phyloP scores from a whole-genome alignment of 2,329 filamentous ascomycete species.

The Cercospora sp. region DNA sequence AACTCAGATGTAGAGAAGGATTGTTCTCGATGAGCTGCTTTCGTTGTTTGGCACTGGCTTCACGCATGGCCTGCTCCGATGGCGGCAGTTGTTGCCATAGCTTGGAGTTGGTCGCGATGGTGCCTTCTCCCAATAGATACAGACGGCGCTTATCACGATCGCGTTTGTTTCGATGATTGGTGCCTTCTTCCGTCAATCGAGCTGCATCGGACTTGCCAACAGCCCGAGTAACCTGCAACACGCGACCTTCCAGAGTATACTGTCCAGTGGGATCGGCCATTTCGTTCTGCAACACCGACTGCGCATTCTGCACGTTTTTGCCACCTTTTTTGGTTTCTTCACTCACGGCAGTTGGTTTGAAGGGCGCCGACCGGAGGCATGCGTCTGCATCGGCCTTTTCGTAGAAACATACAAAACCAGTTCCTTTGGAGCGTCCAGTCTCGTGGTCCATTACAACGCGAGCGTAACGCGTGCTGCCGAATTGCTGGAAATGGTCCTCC shows the following conservation, averaged over 20 bases:
- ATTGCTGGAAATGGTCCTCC: constrained; percentile 81
- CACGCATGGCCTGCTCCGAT: constrained; percentile 81
- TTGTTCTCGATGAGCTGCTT: constrained; percentile 90
- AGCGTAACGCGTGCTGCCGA: constrained; percentile 87
- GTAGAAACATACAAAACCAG: constrained; percentile 93
- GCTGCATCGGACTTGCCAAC: constrained; percentile 80
- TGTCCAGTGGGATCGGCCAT: constrained; percentile 75
- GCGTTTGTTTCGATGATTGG: constrained; percentile 61
- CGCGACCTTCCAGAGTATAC: constrained; percentile 87
- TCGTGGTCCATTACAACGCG: constrained; percentile 84
- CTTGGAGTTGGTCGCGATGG: constrained; percentile 73
- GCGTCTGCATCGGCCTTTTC: constrained; percentile 70
- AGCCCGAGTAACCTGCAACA: constrained; percentile 80
- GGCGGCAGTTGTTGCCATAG: constrained; percentile 75
- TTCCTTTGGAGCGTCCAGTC: constrained; percentile 85
- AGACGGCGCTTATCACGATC: constrained; percentile 89
- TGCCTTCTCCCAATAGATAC: constrained; percentile 84
- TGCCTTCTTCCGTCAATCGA: constrained; percentile 70
- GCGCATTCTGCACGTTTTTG: constrained; percentile 54
- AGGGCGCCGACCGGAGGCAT: constrained; percentile 76
- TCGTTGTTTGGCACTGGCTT: constrained; percentile 81
- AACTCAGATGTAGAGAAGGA: constrained; percentile 80
- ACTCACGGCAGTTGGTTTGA: constrained; percentile 44
- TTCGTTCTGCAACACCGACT: constrained; percentile 86
- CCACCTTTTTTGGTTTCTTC: constrained; percentile 27